These are phyloP conservation scores for Elsinoe necatrix DNA, from an alignment of 2,329 filamentous ascomycete genomes.

Conservation along the genomic window DNA sequence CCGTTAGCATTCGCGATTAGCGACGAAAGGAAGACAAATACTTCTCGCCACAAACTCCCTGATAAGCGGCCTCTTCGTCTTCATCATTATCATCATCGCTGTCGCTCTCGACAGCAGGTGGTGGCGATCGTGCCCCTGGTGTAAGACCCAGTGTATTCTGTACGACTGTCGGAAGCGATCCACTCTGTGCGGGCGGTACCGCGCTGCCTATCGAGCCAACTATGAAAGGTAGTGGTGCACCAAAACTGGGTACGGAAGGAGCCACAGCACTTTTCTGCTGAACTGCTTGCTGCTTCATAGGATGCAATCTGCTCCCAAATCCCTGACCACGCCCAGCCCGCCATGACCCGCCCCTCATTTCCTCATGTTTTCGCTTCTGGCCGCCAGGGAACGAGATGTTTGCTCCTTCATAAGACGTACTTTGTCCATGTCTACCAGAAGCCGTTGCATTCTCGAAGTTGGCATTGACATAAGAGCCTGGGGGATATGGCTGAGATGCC, in stretches of 20 bases:
- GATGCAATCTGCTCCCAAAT: slow-evolving; percentile 6
- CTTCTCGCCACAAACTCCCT: slow-evolving; percentile 40
- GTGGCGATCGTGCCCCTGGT: slow-evolving; percentile 32
- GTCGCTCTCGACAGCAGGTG: slow-evolving; percentile 20
- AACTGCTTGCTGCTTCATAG: slow-evolving; percentile 17
- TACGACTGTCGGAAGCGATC: slow-evolving; percentile 46
- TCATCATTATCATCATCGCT: slow-evolving; percentile 54
- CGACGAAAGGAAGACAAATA: slow-evolving; percentile 20
- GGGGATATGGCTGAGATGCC: slow-evolving; percentile 18
- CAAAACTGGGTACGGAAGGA: slow-evolving; percentile 28
- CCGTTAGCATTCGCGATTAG: slow-evolving; percentile 25
- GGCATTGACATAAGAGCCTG: slow-evolving; percentile 28
- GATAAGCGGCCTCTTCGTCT: slow-evolving; percentile 56
- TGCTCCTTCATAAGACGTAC: too few relatives aligned
- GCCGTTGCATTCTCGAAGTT: slow-evolving; percentile 19
- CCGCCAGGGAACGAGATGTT: too few relatives aligned
- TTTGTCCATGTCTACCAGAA: neutral
- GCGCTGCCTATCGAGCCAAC: slow-evolving; percentile 13
- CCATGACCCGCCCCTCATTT: neutral
- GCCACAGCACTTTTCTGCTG: slow-evolving; percentile 21
- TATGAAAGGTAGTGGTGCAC: slow-evolving; percentile 20
- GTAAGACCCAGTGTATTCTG: slow-evolving; percentile 65
- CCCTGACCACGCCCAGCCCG: neutral
- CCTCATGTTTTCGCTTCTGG: slow-evolving; percentile 27
- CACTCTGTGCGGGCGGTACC: slow-evolving; percentile 15